Conservation (phyloP, 2,329 filamentous ascomycete species). For the Grosmannia serpens region DNA sequence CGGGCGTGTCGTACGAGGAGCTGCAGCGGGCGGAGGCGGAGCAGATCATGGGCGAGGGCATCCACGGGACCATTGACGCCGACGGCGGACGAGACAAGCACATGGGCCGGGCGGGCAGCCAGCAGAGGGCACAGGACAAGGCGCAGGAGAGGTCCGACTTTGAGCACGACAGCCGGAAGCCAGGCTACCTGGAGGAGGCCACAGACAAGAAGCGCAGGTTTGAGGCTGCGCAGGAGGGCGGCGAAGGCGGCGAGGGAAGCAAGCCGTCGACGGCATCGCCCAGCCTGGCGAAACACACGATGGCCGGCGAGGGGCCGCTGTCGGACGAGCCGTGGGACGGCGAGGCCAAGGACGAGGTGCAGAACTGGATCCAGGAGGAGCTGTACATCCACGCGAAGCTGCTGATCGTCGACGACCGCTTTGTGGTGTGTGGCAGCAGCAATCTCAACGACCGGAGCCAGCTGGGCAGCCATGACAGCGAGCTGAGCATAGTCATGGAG, state of each 20-base stretch:
- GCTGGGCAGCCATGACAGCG: constrained; percentile 79
- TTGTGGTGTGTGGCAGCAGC: constrained; percentile 74
- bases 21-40: constrained; percentile 82
- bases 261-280: constrained; percentile 23
- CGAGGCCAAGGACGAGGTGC: constrained; percentile 61
- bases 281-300: constrained; percentile 66
- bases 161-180: constrained; percentile 19
- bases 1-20: constrained; percentile 74
- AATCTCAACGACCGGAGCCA: constrained; percentile 91
- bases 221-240: constrained; percentile 24
- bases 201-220: constrained; percentile 40
- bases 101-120: constrained; percentile 30
- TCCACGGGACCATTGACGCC: constrained; percentile 47
- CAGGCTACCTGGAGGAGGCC: constrained; percentile 27
- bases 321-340: constrained; percentile 69
- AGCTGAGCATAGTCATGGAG: constrained; percentile 82
- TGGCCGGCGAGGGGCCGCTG: constrained; percentile 53
- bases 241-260: background rate
- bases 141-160: constrained; percentile 17
- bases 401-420: constrained; percentile 75
- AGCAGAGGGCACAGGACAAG: constrained; percentile 20
- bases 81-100: constrained; percentile 33
- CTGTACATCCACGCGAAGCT: constrained; percentile 92
- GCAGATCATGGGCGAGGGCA: constrained; percentile 68
- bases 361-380: constrained; percentile 90